Conservation (phyloP, 1,139 yeast species). For the Sugiyamaella pinicola region DNA sequence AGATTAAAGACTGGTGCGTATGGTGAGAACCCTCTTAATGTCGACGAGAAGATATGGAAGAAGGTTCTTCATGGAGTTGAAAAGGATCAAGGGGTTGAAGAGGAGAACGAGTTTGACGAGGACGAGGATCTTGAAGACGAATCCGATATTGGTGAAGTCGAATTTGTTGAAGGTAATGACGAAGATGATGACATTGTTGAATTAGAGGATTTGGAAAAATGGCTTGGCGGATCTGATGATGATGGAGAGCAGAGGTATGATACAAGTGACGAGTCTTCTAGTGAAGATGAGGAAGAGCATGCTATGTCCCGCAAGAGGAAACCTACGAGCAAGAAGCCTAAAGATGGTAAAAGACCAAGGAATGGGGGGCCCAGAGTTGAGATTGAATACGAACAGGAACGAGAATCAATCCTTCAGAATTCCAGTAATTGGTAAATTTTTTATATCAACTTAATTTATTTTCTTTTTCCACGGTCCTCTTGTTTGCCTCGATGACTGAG, state of each 20-base stretch:
- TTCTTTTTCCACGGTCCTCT: too few species aligned
- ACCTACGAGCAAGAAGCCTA: constrained; percentile 24
- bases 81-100: constrained; percentile 59
- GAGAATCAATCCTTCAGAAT: constrained; percentile 10
- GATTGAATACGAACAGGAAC: constrained; percentile 79
- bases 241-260: constrained; percentile 22
- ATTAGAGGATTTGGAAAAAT: constrained; percentile 38
- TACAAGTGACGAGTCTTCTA: constrained; percentile 37
- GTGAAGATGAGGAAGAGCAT: constrained; percentile 43
- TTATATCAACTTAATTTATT: constrained; percentile 13
- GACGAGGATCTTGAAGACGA: constrained; percentile 61
- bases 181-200: constrained; percentile 44
- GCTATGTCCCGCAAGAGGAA: constrained; percentile 44
- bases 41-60: constrained; percentile 94
- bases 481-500: too few species aligned
- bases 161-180: constrained; percentile 71
- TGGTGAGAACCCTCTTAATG: constrained; percentile 96
- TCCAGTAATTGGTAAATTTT: constrained; percentile 11
- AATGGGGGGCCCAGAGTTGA: constrained; percentile 72
- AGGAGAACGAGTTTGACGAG: constrained; percentile 63
- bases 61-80: constrained; percentile 80
- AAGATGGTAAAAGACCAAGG: constrained; percentile 40
- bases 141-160: constrained; percentile 57
- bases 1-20: constrained; percentile 97
- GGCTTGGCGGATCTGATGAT: constrained; percentile 43